Conservation (phyloP, 192 early-diverging fungal genomes). For the Podila epicladia region DNA sequence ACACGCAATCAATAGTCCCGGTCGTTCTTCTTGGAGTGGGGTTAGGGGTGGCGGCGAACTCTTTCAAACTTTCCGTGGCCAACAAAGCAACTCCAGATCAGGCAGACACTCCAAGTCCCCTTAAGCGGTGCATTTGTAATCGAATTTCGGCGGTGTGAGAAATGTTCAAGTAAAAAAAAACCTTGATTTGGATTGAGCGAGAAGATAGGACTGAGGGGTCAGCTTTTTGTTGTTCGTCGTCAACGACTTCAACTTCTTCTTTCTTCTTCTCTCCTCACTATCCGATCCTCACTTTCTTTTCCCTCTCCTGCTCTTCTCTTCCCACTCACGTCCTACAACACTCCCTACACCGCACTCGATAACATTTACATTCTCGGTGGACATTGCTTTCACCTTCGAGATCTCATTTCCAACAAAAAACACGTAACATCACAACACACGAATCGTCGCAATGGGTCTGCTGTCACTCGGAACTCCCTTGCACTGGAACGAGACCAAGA, state of each 20-base stretch:
- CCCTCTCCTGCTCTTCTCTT: neutral
- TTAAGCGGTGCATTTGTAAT: too few relatives aligned
- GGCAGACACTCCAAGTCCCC: too few relatives aligned
- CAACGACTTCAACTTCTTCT: neutral
- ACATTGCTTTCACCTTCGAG: neutral
- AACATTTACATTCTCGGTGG: too few relatives aligned
- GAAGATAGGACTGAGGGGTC: too few relatives aligned
- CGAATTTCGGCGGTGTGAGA: neutral
- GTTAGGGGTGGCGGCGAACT: too few relatives aligned
- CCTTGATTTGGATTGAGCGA: too few relatives aligned
- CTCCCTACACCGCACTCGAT: neutral
- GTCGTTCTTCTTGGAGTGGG: too few relatives aligned
- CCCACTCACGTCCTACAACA: neutral
- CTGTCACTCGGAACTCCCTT: constrained; percentile 96
- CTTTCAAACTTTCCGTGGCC: too few relatives aligned
- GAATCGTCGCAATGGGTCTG: constrained; percentile 79
- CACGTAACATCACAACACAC: neutral
- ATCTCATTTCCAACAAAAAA: neutral
- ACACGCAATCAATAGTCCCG: too few relatives aligned
- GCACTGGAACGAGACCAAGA: constrained; percentile 90
- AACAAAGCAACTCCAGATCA: too few relatives aligned
- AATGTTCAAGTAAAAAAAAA: neutral
- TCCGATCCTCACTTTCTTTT: neutral
- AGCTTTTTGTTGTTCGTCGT: too few relatives aligned
- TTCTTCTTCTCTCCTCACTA: constrained; percentile 2